phyloP scores from a whole-genome alignment of 441 rosid species.

The Erodium moschatum region DNA sequence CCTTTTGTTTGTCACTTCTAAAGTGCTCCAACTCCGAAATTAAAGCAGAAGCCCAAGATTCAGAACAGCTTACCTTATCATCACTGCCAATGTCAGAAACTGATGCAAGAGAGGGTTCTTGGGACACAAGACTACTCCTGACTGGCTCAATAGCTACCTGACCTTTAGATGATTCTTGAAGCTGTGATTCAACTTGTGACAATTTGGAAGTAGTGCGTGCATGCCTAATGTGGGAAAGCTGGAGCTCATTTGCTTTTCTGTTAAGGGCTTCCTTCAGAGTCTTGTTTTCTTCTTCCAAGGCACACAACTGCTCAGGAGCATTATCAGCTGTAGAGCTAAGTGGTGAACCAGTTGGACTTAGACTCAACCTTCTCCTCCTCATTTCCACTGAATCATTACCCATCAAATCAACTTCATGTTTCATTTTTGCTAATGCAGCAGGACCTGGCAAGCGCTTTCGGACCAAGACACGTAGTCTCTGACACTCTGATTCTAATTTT shows the following conservation, averaged over 20 bases:
- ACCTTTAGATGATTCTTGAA: constrained; percentile 36
- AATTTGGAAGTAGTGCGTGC: constrained; percentile 52
- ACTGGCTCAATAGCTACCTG: constrained; percentile 34
- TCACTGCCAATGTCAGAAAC: constrained; percentile 49
- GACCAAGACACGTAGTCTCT: constrained; percentile 61
- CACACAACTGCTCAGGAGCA: constrained; percentile 43
- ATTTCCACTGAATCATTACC: constrained; percentile 40
- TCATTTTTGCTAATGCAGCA: constrained; percentile 66
- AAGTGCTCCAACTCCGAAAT: constrained; percentile 65
- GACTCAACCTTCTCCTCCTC: constrained; percentile 42
- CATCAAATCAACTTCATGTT: constrained; percentile 58
- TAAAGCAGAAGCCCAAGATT: constrained; percentile 65
- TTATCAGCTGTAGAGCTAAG: constrained; percentile 31
- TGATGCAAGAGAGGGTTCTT: constrained; percentile 39
- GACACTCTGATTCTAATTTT: constrained; percentile 82
- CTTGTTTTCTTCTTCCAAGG: constrained; percentile 75
- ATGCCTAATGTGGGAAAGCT: constrained; percentile 50
- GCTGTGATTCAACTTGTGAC: constrained; percentile 32
- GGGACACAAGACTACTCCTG: constrained; percentile 31
- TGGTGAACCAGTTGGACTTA: constrained; percentile 27
- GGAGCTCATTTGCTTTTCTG: constrained; percentile 61
- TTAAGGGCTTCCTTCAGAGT: constrained; percentile 47
- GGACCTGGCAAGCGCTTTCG: constrained; percentile 80
- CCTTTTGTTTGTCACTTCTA: constrained; percentile 41
- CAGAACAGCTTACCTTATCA: constrained; percentile 53